Evolutionary conservation across 768 basidiomycete species (phyloP).

Genomic region (Suillus plorans): DNA sequence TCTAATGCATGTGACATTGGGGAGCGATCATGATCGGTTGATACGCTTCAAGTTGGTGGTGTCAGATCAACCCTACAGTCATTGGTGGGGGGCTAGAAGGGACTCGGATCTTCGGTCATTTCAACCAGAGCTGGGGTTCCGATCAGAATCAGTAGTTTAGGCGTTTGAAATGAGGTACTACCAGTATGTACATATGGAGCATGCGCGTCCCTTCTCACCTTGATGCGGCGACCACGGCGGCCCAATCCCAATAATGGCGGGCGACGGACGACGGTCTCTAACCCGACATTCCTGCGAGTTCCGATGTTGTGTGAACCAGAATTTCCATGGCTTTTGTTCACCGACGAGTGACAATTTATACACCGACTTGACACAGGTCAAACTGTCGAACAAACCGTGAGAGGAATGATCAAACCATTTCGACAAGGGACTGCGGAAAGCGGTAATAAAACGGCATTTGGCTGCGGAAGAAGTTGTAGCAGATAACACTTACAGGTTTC

Average conservation of each 20-base stretch:
- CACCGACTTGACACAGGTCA: neutral
- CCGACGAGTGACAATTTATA: neutral
- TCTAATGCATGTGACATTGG: no score
- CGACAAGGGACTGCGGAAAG: neutral
- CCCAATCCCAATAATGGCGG: neutral
- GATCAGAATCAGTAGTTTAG: neutral
- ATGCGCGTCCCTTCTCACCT: neutral
- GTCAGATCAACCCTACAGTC: neutral
- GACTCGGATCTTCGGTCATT: neutral
- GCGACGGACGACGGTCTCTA: neutral
- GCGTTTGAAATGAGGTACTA: neutral
- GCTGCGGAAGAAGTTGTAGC: neutral
- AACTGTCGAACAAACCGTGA: neutral
- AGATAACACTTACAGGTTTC: neutral
- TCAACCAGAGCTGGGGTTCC: neutral
- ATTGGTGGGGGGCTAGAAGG: neutral
- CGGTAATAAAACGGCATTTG: neutral
- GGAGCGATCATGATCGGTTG: conserved; percentile 1
- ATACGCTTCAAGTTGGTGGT: neutral
- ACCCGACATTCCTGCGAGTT: neutral
- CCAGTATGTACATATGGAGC: neutral
- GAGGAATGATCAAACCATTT: neutral
- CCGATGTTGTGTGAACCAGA: neutral
- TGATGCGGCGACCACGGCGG: neutral
- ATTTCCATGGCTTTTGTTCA: neutral